Evolutionary conservation across 352 stramenopile genomes (phyloP).

Genomic region (Halophytophthora batemanensis): DNA sequence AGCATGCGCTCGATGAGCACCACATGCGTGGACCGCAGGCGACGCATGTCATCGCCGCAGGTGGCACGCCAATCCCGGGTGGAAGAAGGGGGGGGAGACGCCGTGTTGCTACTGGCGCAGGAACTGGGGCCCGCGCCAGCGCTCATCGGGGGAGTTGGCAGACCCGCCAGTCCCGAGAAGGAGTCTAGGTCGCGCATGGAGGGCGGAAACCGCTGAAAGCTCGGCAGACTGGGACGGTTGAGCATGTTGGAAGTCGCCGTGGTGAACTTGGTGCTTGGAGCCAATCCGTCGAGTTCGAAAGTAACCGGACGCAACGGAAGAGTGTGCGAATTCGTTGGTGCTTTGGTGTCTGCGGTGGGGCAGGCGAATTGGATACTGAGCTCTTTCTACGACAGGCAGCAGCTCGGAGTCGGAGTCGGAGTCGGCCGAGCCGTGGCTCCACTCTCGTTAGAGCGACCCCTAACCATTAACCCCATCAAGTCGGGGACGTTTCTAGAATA

Average conservation of each 20-base stretch:
- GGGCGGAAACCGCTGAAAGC: conserved; percentile 49
- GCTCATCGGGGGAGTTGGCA: not conserved
- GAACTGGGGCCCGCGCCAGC: not conserved
- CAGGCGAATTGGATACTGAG: too few relatives aligned
- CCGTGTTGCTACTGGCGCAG: conserved; percentile 1
- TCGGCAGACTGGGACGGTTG: conserved; percentile 51
- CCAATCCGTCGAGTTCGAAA: conserved; percentile 11
- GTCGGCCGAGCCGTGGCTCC: too few relatives aligned
- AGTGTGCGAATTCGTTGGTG: too few relatives aligned
- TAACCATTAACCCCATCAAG: too few relatives aligned
- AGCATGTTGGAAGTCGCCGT: conserved; percentile 45
- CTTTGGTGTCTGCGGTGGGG: too few relatives aligned
- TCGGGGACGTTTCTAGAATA: too few relatives aligned
- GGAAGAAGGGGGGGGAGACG: not conserved
- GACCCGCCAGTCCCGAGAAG: conserved; percentile 12
- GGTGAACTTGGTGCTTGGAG: conserved; percentile 7
- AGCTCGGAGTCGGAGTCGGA: too few relatives aligned
- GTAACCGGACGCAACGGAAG: conserved; percentile 2
- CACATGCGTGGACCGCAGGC: conserved; percentile 42
- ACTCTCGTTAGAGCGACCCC: too few relatives aligned
- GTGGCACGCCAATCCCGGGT: conserved; percentile 30
- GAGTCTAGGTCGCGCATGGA: conserved; percentile 49
- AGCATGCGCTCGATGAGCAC: conserved; percentile 61
- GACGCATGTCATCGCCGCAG: conserved; percentile 41
- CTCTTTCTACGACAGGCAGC: too few relatives aligned